Percentiles rank a stretch among this genome's conserved stretches.
Evolutionary conservation across 345 rosid genomes (phyloP).

Genomic region (Microthlaspi erraticum): DNA sequence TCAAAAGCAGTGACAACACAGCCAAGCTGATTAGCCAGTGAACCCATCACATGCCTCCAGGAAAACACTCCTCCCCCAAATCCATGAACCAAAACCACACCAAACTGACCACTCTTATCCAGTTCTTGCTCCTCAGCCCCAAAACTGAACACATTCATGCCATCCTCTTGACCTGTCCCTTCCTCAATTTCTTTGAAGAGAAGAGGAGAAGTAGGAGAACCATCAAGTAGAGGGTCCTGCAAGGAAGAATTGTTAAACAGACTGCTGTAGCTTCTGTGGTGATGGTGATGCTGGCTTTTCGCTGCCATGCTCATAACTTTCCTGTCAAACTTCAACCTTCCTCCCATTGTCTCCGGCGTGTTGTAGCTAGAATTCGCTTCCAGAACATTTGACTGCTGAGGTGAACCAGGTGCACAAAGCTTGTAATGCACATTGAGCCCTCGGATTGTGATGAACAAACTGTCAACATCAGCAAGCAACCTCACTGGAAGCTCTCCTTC

Average conservation of each 20-base stretch:
- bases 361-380: conserved; percentile 51
- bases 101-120: conserved; percentile 58
- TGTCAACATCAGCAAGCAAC: conserved; percentile 74
- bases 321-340: conserved; percentile 68
- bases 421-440: conserved; percentile 82
- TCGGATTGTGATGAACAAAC: conserved; percentile 63
- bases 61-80: conserved; percentile 97
- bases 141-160: conserved; percentile 41
- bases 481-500: conserved; percentile 69
- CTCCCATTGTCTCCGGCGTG: conserved; percentile 54
- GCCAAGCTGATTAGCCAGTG: conserved; percentile 67
- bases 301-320: conserved; percentile 49
- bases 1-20: conserved; percentile 83
- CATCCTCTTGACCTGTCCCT: conserved; percentile 45
- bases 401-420: conserved; percentile 68
- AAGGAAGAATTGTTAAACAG: conserved; percentile 67
- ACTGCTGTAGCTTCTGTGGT: conserved; percentile 81
- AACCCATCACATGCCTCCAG: conserved; percentile 94
- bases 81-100: conserved; percentile 83
- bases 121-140: conserved; percentile 48
- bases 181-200: conserved; percentile 65
- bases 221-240: conserved; percentile 73
- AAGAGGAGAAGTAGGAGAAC: conserved; percentile 55
- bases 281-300: conserved; percentile 57
- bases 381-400: conserved; percentile 52